Conservation (phyloP, 129 eudicot genomes). For the Apium graveolens region DNA sequence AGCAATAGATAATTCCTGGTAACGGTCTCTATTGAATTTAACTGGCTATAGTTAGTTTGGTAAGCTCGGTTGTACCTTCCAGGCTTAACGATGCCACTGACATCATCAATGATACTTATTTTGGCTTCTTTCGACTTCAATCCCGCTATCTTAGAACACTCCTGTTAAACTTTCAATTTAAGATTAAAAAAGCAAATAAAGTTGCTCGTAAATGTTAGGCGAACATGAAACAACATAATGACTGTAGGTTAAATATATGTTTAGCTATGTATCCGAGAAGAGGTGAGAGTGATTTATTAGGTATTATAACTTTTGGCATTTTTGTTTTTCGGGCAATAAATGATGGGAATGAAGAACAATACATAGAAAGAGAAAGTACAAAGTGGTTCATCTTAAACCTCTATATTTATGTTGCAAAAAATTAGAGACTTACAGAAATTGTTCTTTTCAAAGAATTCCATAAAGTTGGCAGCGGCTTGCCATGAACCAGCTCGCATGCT, state of each 20-base stretch:
- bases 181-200: background rate
- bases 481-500: slow-evolving; percentile 61
- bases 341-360: background rate
- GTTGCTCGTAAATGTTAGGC: background rate
- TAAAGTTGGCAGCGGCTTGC: slow-evolving; percentile 64
- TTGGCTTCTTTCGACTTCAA: slow-evolving; percentile 36
- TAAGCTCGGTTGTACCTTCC: slow-evolving; percentile 41
- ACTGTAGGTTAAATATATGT: too few relatives aligned
- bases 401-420: background rate
- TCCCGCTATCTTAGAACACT: slow-evolving; percentile 40
- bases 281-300: background rate
- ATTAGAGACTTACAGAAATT: slow-evolving; percentile 18
- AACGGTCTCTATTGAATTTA: background rate
- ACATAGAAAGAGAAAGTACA: background rate
- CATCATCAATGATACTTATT: slow-evolving; percentile 44
- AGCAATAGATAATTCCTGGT: background rate
- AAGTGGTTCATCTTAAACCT: background rate
- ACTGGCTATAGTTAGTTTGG: background rate
- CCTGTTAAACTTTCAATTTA: slow-evolving; percentile 26
- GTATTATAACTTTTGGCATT: background rate
- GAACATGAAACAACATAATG: background rate
- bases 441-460: slow-evolving; percentile 45
- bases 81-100: slow-evolving; percentile 64
- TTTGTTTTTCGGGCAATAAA: background rate
- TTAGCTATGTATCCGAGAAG: too few relatives aligned